Evolutionary conservation across 257 asterid genomes (phyloP).

Genomic region (Solanum pinnatisectum): DNA sequence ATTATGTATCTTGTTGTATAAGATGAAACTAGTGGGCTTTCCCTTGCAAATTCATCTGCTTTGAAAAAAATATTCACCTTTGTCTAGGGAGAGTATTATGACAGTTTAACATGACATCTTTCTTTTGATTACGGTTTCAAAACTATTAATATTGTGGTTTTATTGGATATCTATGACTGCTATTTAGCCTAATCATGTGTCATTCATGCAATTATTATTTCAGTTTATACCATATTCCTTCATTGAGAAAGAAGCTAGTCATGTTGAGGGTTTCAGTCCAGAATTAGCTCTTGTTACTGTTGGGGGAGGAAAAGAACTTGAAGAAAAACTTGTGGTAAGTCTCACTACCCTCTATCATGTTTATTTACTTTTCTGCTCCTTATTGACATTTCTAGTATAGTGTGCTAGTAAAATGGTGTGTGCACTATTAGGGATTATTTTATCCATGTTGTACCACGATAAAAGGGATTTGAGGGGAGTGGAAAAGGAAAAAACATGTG

Average conservation of each 20-base stretch:
- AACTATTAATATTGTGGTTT: not conserved
- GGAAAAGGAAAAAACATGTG: not conserved
- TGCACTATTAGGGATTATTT: not conserved
- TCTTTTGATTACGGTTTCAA: not conserved
- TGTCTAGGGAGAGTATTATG: not conserved
- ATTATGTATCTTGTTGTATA: not conserved
- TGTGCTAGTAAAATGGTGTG: not conserved
- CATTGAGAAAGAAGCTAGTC: conserved; percentile 99
- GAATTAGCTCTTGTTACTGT: conserved; percentile 90
- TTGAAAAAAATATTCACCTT: not conserved
- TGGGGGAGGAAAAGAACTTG: conserved; percentile 99
- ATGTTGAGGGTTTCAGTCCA: conserved; percentile 97
- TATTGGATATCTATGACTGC: not conserved
- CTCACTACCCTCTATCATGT: not conserved
- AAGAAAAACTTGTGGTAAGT: conserved; percentile 97
- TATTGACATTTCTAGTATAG: not conserved
- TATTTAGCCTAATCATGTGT: not conserved
- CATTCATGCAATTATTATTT: not conserved
- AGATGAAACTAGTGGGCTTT: not conserved
- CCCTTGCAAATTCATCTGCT: not conserved
- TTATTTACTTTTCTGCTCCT: not conserved
- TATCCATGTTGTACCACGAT: not conserved
- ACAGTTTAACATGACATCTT: not conserved
- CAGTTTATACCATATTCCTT: conserved; percentile 94
- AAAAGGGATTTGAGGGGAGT: not conserved